Conservation (phyloP, 768 basidiomycete genomes). For the Wakefieldia striispora region DNA sequence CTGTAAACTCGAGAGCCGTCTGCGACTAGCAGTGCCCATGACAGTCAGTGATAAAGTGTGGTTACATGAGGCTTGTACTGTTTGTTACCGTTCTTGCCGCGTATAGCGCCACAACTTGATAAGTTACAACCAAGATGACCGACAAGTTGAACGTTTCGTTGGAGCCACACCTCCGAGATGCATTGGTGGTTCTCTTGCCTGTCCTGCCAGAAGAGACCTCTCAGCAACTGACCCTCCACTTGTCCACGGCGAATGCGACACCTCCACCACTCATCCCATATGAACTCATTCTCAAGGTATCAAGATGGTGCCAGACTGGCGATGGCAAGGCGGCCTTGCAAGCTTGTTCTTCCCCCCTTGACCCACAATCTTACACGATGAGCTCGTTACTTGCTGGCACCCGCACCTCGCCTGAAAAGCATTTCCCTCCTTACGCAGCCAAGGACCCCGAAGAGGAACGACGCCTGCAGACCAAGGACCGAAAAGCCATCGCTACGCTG, state of each 20-base stretch:
- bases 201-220: conserved; percentile 47
- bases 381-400: conserved; percentile 74
- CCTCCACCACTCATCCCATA: conserved; percentile 56
- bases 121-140: background rate
- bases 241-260: conserved; percentile 21
- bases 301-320: conserved; percentile 65
- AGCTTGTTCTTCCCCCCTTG: conserved; percentile 44
- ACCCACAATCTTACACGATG: conserved; percentile 62
- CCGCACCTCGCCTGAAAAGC: conserved; percentile 73
- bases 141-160: conserved; percentile 58
- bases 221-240: conserved; percentile 38
- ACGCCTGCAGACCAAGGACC: conserved; percentile 49
- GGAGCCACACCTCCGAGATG: conserved; percentile 57
- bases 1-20: too few relatives aligned
- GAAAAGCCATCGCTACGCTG: conserved; percentile 65
- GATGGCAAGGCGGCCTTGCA: conserved; percentile 40
- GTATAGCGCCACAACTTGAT: too few relatives aligned
- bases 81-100: too few relatives aligned
- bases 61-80: too few relatives aligned
- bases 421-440: conserved; percentile 52
- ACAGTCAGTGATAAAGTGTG: too few relatives aligned
- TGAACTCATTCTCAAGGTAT: conserved; percentile 52
- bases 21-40: too few relatives aligned
- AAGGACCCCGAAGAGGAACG: conserved; percentile 48
- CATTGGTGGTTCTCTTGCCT: conserved; percentile 43